Evolutionary conservation across 164 flowering plant species (phyloP), one percentile per base, ranked within the genome.

Genomic region (Umbilicus rupestris): DNA sequence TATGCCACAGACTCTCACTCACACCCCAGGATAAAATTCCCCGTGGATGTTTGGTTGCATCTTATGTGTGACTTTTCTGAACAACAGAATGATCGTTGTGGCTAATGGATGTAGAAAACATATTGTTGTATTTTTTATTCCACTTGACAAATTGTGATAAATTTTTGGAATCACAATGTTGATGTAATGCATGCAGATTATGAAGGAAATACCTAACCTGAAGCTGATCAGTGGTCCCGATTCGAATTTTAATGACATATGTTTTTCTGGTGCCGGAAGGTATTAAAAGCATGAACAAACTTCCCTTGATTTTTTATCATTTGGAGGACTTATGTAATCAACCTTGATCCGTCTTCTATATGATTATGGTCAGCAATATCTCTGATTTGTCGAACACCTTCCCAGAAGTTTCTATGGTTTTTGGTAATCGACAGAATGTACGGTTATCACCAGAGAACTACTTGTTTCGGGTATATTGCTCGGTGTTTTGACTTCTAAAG

Each of bases 261-360:
- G 97, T 73, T 91, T 91, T 75, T 80, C 87, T 69, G 90, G 87
- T 71, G 94, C 85, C 71, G 84, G 84, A 82, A 91, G 97, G 99
- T 95, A 85, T 59, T 67, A 3, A 42, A n/a, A 62, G 24, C 29
- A 16, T 42, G 12, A 31, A 39, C 30, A 42, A 26, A 30, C 24
- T 5, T 62, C 15, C 44, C 28, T 16, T 22, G n/a, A 26, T 14
- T 3, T 55, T 14, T 28, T 2, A 28, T 28, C 33, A 22, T 49
- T 28, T 14, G 31, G 16, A 8, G 59, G 55, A 52, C 14, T 9
- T 52, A 26, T 52, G 30, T 24, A 24, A 24, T 52, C 17, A 4
- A 24, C 57, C 28, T 49, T 52, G 3, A 52, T 55, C 60, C 33
- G 29, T 55, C 7, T 41, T 41, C 11, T 55, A 14, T 55, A 28